Base-by-base conservation (phyloP, 371 early-diverging fungal genomes). In the Smittium mucronatum region DNA sequence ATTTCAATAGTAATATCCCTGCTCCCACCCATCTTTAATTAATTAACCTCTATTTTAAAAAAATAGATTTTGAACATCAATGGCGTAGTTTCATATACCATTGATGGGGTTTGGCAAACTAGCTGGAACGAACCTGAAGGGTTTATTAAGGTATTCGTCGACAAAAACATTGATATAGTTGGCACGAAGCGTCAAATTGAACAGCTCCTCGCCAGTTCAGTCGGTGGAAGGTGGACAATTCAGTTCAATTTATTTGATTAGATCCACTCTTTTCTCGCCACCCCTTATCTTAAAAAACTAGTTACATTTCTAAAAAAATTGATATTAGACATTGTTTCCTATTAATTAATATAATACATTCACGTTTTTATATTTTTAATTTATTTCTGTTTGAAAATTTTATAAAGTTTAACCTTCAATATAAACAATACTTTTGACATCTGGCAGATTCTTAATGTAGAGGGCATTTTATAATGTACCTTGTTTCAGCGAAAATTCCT, bases 101-200 rank as follows among this genome's bases (percentile, higher is more conserved):
- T 5, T 2, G 34, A 65, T 34, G 32, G 25, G 26, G 11, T 65
- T 15, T 65, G 65, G 65, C 65, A 5, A n/a, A 65, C 32, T 2
- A 33, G 34, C n/a, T 65, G n/a, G 32, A n/a, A 65, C 34, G 34
- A 65, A 65, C 32, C 34, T 31, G 65, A 65, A 36, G 65, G 65
- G 5, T n/a, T 65, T 33, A 28, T 65, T 33, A 34, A 65, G 2
- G 34, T 65, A 34, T 65, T 5, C 36, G 65, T 65, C 2, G 5
- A 21, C 36, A 31, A n/a, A 32, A 8, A 34, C n/a, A 34, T 36
- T 8, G 34, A 65, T 36, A n/a, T 25, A 2, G 17, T 65, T 2
- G 2, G 2, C 34, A n/a, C 36, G 2, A 65, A 33, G 5, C 65
- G 34, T n/a, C 65, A 65, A n/a, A 34, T 65, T n/a, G 30, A 65